Base-by-base conservation (phyloP, 2,329 filamentous ascomycete species). In the Botrytis pseudocinerea region DNA sequence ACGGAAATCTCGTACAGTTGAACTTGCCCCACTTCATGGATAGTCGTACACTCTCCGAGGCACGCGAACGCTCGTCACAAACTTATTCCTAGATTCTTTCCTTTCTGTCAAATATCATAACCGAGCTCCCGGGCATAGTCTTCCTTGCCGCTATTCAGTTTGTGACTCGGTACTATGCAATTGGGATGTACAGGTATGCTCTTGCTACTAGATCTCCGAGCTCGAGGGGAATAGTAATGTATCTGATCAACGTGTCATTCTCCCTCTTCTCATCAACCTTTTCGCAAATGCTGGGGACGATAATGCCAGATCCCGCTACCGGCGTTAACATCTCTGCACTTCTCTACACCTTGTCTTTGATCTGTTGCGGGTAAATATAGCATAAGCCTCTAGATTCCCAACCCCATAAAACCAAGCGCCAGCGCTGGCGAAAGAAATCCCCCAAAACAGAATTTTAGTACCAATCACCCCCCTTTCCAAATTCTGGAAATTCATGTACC, bases 61-160 rank as follows among this genome's bases (percentile, higher is more conserved):
- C 60, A 18, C 60, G 60, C 60, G 38, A 62, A 25, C 25, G 68
- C 16, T 60, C 35, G 35, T 75, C 74, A 2, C 73, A 72, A 57
- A 48, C 62, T 4, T 75, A 74, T 46, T 76, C 74, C 88, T 76
- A 74, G 74, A 28, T 68, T 20, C 48, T 69, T 12, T 76, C 75
- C 68, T 32, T 76, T 22, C 54, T 63, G 25, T 28, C 71, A 16
- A 73, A 76, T 8, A 92, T 97, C 76, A 83, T 93, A 42, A 92
- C 94, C 73, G 94, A 97, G 82, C 84, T 97, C 92, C 93, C 0
- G 97, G 92, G 90, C 93, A 95, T 80, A 69, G 8, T 28, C 16
- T 69, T 20, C 82, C 95, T 66, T 12, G 91, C 92, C 86, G 88
- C 89, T 1, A 42, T 62, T 2, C 87, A 81, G 95, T 62, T 42